Percentiles rank a stretch among this genome's conserved stretches.
Conservation (phyloP, 805 yeast genomes). For the Teunomyces pallodes region DNA sequence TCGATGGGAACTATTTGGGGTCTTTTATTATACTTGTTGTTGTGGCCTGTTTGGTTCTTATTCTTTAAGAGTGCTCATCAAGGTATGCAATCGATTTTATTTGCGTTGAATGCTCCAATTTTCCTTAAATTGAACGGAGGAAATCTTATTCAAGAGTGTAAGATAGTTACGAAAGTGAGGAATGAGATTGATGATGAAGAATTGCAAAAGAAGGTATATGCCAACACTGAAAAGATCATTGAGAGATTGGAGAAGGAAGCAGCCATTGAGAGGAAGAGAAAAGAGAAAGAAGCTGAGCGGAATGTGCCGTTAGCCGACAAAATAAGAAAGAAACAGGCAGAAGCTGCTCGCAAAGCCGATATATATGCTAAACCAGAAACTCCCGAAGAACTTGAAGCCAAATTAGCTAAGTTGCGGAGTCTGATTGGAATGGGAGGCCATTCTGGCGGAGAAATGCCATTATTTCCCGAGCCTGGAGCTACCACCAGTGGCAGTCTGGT, state of each 20-base stretch:
- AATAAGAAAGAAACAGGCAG: constrained; percentile 14
- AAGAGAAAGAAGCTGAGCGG: constrained; percentile 17
- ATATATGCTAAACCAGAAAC: constrained; percentile 33
- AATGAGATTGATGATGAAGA: constrained; percentile 61
- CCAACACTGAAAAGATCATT: constrained; percentile 58
- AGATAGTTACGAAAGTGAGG: constrained; percentile 51
- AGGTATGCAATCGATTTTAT: constrained; percentile 78
- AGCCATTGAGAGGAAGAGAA: constrained; percentile 61
- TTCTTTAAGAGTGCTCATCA: constrained; percentile 69
- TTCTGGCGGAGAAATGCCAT: constrained; percentile 14
- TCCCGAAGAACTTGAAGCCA: constrained; percentile 34
- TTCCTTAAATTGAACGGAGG: constrained; percentile 63
- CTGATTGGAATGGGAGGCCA: constrained; percentile 17
- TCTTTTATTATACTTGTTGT: constrained; percentile 54
- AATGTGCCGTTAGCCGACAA: constrained; percentile 17
- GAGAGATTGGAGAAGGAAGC: constrained; percentile 63
- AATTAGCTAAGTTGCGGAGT: constrained; percentile 27
- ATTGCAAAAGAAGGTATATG: constrained; percentile 59
- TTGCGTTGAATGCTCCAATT: constrained; percentile 70
- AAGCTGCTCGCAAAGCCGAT: constrained; percentile 20
- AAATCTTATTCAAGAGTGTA: constrained; percentile 71
- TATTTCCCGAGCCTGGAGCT: constrained; percentile 23
- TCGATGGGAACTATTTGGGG: constrained; percentile 73
- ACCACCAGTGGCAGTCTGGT: background rate
- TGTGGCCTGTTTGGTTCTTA: constrained; percentile 83